Evolutionary conservation across 192 early-diverging fungal genomes (phyloP).

Genomic region (Backusella macrospora): DNA sequence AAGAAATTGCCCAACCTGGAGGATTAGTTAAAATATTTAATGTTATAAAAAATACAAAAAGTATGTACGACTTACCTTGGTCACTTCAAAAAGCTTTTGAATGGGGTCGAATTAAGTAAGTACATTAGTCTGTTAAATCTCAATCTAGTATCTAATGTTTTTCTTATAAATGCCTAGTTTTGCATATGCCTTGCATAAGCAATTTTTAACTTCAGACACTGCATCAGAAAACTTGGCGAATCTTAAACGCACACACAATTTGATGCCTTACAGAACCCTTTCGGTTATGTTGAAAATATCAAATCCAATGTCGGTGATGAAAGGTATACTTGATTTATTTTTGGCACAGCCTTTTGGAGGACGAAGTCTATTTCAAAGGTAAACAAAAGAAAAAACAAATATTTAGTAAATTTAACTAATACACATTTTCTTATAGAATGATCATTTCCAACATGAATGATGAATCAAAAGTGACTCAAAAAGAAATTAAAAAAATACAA

Average conservation of each 20-base stretch:
- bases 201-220: constrained; percentile 51
- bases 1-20: constrained; percentile 44
- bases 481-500: constrained; percentile 40
- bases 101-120: constrained; percentile 55
- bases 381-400: not conserved
- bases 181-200: constrained; percentile 53
- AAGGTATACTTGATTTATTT: constrained; percentile 53
- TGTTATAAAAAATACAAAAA: constrained; percentile 32
- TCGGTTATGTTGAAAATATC: constrained; percentile 51
- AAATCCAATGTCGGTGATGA: constrained; percentile 57
- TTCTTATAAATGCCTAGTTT: constrained; percentile 36
- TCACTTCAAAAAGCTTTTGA: constrained; percentile 50
- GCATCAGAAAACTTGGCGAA: constrained; percentile 50
- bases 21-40: constrained; percentile 32
- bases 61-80: constrained; percentile 43
- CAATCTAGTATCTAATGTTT: not conserved
- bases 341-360: constrained; percentile 58
- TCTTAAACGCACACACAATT: constrained; percentile 52
- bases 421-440: constrained; percentile 37
- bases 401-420: not conserved
- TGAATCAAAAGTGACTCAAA: constrained; percentile 46
- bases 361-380: constrained; percentile 54
- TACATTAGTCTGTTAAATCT: not conserved
- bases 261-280: constrained; percentile 54
- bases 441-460: constrained; percentile 51